phyloP scores from a whole-genome alignment of 2,329 filamentous ascomycete species.

The Dothiorella sarmentorum region DNA sequence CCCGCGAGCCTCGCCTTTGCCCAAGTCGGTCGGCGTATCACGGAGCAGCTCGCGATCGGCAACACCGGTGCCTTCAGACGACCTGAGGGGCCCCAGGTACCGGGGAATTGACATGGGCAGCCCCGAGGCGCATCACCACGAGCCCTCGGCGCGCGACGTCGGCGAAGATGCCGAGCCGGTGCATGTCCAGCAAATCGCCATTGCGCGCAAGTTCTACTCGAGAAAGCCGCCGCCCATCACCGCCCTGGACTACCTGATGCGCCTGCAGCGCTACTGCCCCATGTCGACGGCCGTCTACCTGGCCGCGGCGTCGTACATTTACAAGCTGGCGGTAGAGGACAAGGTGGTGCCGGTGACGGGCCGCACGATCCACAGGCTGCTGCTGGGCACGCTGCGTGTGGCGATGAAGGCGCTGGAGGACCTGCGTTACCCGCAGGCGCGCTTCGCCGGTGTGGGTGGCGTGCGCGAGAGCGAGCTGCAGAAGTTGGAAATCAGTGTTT shows the following conservation, averaged over 20 bases:
- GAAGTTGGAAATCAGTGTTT: conserved; percentile 73
- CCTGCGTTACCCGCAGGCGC: conserved; percentile 77
- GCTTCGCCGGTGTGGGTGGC: conserved; percentile 83
- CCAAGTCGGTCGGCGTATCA: conserved; percentile 2
- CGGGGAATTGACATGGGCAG: conserved; percentile 43
- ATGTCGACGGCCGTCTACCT: conserved; percentile 94
- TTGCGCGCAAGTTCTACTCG: conserved; percentile 90
- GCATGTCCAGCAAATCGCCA: conserved; percentile 75
- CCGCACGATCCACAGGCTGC: conserved; percentile 80
- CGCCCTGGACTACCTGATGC: conserved; percentile 77
- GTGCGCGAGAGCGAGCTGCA: conserved; percentile 79
- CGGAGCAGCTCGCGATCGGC: conserved; percentile 35
- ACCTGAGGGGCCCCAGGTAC: conserved; percentile 35
- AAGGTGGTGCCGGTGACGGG: conserved; percentile 74
- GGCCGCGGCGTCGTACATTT: conserved; percentile 82
- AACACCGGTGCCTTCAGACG: conserved; percentile 39
- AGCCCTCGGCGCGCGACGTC: conserved; percentile 45
- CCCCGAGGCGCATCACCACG: conserved; percentile 49
- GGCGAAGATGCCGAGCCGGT: conserved; percentile 69
- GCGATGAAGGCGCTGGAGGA: conserved; percentile 97
- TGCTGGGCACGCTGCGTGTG: conserved; percentile 79
- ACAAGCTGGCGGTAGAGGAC: conserved; percentile 70
- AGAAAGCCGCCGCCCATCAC: conserved; percentile 81
- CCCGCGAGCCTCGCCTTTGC: conserved; percentile 36
- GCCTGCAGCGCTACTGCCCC: conserved; percentile 86